Percentiles rank a stretch among this genome's conserved stretches.
Evolutionary conservation across 176 grass and related monocot species (phyloP).

Genomic region (Bothriochloa decipiens): DNA sequence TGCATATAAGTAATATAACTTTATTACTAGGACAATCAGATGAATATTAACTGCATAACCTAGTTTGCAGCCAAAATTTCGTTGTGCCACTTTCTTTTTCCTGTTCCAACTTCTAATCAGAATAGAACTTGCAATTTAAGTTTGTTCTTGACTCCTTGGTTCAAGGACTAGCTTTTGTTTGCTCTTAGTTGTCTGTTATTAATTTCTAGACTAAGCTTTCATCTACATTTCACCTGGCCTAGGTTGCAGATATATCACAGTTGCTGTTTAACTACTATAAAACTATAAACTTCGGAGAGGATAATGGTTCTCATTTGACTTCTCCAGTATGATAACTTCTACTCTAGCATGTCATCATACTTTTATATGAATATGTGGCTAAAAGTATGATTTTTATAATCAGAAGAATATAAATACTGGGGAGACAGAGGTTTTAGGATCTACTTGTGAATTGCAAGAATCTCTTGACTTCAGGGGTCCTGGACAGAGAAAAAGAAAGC

Average conservation of each 20-base stretch:
- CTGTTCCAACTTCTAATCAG: slow-evolving; percentile 32
- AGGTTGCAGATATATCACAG: slow-evolving; percentile 81
- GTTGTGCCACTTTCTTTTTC: slow-evolving; percentile 18
- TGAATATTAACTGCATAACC: slow-evolving; percentile 13
- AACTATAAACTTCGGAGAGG: slow-evolving; percentile 67
- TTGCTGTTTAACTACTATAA: slow-evolving; percentile 65
- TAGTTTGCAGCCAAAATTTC: slow-evolving; percentile 20
- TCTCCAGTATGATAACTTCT: slow-evolving; percentile 43
- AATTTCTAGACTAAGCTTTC: neutral
- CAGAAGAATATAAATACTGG: slow-evolving; percentile 39
- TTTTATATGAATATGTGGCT: slow-evolving; percentile 1
- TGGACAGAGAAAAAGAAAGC: slow-evolving; percentile 56
- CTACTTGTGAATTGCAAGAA: slow-evolving; percentile 37
- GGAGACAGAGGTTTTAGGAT: slow-evolving; percentile 6
- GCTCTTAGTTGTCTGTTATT: slow-evolving; percentile 7
- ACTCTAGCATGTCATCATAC: neutral
- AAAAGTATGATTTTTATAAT: slow-evolving; percentile 15
- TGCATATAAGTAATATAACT: neutral
- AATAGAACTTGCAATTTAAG: slow-evolving; percentile 1
- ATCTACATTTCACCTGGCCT: slow-evolving; percentile 39
- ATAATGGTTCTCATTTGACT: slow-evolving; percentile 31
- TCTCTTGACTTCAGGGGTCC: slow-evolving; percentile 21
- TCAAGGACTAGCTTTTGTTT: neutral
- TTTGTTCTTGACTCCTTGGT: slow-evolving; percentile 12
- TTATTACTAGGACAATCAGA: neutral